phyloP scores from a whole-genome alignment of 2,329 filamentous ascomycete genomes.

The Fusarium humuli region DNA sequence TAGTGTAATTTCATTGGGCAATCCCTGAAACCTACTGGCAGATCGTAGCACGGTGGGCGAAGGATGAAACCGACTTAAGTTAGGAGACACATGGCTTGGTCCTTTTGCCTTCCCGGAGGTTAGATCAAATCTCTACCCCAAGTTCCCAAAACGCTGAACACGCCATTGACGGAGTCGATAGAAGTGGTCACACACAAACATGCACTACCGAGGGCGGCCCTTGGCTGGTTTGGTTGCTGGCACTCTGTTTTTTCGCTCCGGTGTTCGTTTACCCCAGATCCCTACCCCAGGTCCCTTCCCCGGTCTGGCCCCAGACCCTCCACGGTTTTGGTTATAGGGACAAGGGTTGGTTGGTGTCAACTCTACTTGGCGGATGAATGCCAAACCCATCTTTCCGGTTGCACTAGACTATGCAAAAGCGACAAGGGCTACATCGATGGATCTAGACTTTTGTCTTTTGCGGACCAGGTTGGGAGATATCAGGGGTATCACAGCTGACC shows the following conservation, averaged over 20 bases:
- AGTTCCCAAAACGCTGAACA: neutral
- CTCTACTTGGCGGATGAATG: conserved; percentile 43
- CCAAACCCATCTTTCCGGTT: conserved; percentile 44
- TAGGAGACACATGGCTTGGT: neutral
- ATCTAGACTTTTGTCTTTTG: conserved; percentile 7
- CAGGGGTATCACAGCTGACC: neutral
- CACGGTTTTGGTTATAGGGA: conserved; percentile 33
- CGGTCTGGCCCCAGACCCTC: conserved; percentile 30
- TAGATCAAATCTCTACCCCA: neutral
- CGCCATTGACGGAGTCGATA: neutral
- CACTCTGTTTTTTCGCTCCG: neutral
- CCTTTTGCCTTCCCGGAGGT: neutral
- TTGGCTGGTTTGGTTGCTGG: neutral
- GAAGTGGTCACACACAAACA: neutral
- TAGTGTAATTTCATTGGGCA: conserved; percentile 7
- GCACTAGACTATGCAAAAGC: conserved; percentile 24
- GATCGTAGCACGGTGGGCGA: neutral
- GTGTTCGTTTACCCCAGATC: conserved; percentile 25
- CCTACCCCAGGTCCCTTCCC: conserved; percentile 4
- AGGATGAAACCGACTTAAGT: conserved; percentile 15
- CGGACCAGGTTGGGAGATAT: conserved; percentile 1
- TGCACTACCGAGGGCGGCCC: neutral
- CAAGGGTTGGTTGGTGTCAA: conserved; percentile 13
- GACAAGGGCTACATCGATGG: conserved; percentile 6
- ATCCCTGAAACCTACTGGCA: conserved; percentile 4